These are phyloP conservation scores for Laburnicola sp. DNA, from an alignment of 2,329 filamentous ascomycete species.

Conservation along the genomic window DNA sequence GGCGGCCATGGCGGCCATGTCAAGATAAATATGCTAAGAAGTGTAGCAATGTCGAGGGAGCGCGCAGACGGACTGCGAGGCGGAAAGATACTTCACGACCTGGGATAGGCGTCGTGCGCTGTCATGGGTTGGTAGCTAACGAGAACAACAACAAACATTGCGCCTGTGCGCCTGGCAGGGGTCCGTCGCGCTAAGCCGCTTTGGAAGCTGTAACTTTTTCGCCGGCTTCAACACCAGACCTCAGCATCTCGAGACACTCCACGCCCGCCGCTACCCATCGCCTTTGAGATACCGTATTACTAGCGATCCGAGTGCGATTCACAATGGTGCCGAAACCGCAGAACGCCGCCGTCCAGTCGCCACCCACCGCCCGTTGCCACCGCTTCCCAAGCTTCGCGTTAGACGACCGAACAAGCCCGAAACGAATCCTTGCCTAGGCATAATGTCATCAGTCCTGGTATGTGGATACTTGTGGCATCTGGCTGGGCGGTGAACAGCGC, in stretches of 20 bases:
- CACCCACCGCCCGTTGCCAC: constrained; percentile 57
- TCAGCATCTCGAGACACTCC: not conserved
- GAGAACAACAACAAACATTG: constrained; percentile 8
- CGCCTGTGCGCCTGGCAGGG: constrained; percentile 3
- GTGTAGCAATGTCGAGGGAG: constrained; percentile 16
- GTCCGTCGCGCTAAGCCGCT: constrained; percentile 7
- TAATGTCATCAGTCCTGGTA: constrained; percentile 70
- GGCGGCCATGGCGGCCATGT: constrained; percentile 28
- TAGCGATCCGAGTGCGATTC: constrained; percentile 7
- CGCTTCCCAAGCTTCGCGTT: constrained; percentile 65
- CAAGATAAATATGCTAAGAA: constrained; percentile 11
- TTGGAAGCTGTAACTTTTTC: constrained; percentile 11
- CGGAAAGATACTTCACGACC: not conserved
- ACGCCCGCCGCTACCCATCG: not conserved
- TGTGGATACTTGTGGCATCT: constrained; percentile 8
- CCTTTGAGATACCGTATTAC: not conserved
- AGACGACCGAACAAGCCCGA: constrained; percentile 65
- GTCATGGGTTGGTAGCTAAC: constrained; percentile 11
- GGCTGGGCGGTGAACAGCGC: not conserved
- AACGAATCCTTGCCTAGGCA: constrained; percentile 65
- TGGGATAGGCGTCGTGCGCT: constrained; percentile 7
- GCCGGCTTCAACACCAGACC: constrained; percentile 4
- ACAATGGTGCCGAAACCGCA: constrained; percentile 45
- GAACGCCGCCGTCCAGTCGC: constrained; percentile 38
- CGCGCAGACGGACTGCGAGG: constrained; percentile 1